Evolutionary conservation across 768 basidiomycete species (phyloP), one percentile per base, ranked within the genome.

Genomic region (Sarcodon sp.): DNA sequence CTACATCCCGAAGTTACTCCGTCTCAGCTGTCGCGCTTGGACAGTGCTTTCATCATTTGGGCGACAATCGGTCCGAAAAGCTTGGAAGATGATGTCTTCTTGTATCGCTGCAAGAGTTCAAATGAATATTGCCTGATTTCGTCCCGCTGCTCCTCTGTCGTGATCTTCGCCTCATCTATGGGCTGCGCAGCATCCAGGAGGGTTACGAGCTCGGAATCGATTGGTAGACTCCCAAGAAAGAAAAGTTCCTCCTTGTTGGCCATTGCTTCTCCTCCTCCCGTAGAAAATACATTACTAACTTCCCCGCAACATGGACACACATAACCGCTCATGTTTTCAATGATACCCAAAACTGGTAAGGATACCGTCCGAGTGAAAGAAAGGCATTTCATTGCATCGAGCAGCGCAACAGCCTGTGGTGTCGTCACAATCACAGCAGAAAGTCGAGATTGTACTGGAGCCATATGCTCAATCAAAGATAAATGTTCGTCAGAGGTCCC

Each of bases 321-420:
- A 66, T 96, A 98, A 45, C 96, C 96, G 54, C 89, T 87, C 96
- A 98, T 98, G 67, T 98, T 99, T 62, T 98, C 96, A 56, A 99
- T 81, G 45, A 99, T 64, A 7, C 96, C 96, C 48, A 94, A 68
- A 34, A 99, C 82, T 11, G 85, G 91, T 10, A 98, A 69, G 45
- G 77, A 75, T 54, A 92, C 86, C 7, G 88, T 77, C 13, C 85
- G 85, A 11, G 93, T 88, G 67, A 99, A 99, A 36, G 92, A 93
- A 50, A 98, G 75, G 55, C 91, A 96, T 67, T 98, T 98, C 71
- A 91, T 82, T 43, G 86, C 88, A 65, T 98, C 96, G 65, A 88
- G 80, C 45, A 98, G 73, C 0, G 96, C 92, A 34, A 98, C 89
- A 13, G 91, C 91, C 66, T 99, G 96, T 10, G 96, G 96, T 3